phyloP scores from a whole-genome alignment of 2,329 filamentous ascomycete species.

The Trichophyton simii region DNA sequence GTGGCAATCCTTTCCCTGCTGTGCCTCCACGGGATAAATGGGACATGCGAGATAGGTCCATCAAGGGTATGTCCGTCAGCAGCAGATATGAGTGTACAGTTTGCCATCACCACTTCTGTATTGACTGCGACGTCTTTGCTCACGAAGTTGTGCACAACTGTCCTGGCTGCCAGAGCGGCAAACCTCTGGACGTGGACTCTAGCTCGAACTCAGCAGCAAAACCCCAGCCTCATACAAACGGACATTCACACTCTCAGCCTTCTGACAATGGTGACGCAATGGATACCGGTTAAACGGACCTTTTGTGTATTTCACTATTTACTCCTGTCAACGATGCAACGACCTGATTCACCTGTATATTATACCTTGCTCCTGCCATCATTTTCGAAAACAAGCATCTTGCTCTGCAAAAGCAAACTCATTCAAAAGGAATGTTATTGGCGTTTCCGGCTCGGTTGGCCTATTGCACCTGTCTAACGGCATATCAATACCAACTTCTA shows the following conservation, averaged over 20 bases:
- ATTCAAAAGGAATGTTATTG: not conserved
- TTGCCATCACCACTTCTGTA: slow-evolving; percentile 88
- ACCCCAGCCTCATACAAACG: not conserved
- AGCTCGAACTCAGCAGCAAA: not conserved
- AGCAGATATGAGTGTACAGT: slow-evolving; percentile 77
- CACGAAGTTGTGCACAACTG: slow-evolving; percentile 95
- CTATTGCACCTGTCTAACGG: too few species aligned
- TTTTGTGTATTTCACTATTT: not conserved
- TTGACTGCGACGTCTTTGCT: slow-evolving; percentile 92
- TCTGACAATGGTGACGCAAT: slow-evolving; percentile 9
- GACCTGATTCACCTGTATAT: not conserved
- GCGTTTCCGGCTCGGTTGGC: too few species aligned
- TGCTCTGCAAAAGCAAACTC: not conserved
- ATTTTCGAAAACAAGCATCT: not conserved
- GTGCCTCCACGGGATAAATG: slow-evolving; percentile 30
- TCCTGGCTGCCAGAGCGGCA: slow-evolving; percentile 60
- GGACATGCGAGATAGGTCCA: slow-evolving; percentile 19
- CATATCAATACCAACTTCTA: too few species aligned
- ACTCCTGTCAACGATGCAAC: not conserved
- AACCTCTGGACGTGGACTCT: not conserved
- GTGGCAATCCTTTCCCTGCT: slow-evolving; percentile 57
- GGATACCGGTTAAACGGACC: slow-evolving; percentile 11
- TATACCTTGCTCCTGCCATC: not conserved
- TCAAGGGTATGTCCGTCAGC: slow-evolving; percentile 66
- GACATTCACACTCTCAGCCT: not conserved